Base-by-base conservation (phyloP, 495 filamentous ascomycete genomes). In the Tetracladium setigerum region DNA sequence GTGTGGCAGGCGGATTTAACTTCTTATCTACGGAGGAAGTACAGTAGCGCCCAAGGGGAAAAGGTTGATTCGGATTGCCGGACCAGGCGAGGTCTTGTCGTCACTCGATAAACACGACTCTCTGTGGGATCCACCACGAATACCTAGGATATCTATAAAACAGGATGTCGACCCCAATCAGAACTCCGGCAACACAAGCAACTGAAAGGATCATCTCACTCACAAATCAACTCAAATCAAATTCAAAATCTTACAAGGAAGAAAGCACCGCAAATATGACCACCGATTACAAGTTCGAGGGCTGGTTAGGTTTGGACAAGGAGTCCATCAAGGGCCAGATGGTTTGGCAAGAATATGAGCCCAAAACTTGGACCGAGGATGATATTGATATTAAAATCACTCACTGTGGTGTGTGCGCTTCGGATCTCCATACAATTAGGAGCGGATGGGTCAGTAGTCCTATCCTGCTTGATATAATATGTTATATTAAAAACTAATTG, bases 321-420 rank as follows among this genome's bases (percentile, higher is more conserved):
- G 62, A 74, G 10, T 63, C 78, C 27, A 74, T 73, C 35, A 68
- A 85, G 17, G 84, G 79, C 39, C 84, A 89, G 12, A 81, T 95
- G 62, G 66, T 69, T 33, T 89, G 81, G 78, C 72, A 75, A 50
- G 67, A 76, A 52, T 94, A 79, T 62, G 73, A 81, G 50, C 86
- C 87, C 2, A 95, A 95, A 69, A 71, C 78, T 11, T 92, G 83
- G 73, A 74, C 81, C 18, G 78, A 84, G 54, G 83, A 75, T 49
- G 87, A 95, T 63, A 72, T 95, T 40, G 83, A 87, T 59, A 85
- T 87, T 51, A 70, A 80, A 59, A 70, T 95, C 52, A 74, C 84
- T 0, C 87, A 94, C 67, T 92, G 87, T 62, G 86, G 88, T 41
- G 79, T 95, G 56, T 94, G 89, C 64, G 87, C 85, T 27, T 74